Evolutionary conservation across 345 rosid species (phyloP), one percentile per base, ranked within the genome.

Genomic region (Euphorbia lathyris): DNA sequence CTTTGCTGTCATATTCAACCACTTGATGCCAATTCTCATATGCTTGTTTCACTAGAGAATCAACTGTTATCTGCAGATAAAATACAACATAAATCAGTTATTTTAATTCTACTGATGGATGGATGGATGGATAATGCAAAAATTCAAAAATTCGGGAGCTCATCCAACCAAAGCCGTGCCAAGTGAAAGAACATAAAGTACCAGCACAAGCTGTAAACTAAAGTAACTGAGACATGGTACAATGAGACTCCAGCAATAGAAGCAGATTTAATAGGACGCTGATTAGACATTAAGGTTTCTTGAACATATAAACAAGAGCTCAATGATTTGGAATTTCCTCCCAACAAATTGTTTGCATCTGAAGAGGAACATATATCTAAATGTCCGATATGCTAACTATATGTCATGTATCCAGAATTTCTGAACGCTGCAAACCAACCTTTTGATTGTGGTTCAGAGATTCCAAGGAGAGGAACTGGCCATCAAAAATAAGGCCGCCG

Each of bases 21-120:
- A 90, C 97, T 76, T 81, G 88, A 79, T 86, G 92, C 99, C 97
- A 95, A 70, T 90, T 87, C 60, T 91, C 97, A 53, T 92, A 90
- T 52, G 99, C 97, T 66, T 72, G 78, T 79, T 90, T 95, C 83
- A 95, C 88, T 79, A 87, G 74, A 45, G 89, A 83, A 79, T 95
- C 97, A 52, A 90, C 99, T 26, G 80, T 85, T 38, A 91, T 72
- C 99, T 95, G 88, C 51, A 69, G 40, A 71, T 67, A 78, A 75
- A 65, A 17, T 29, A 64, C 29, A 57, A 45, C n/a, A 63, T 47
- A 14, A 74, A 70, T 60, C 9, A 70, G 64, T 45, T n/a, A 43
- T 3, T 38, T 1, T 60, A 48, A n/a, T 43, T 36, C n/a, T n/a
- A n/a, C n/a, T n/a, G n/a, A n/a, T n/a, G n/a, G n/a, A n/a, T n/a